phyloP scores from a whole-genome alignment of 805 yeast genomes.

The Monosporozyma unispora region DNA sequence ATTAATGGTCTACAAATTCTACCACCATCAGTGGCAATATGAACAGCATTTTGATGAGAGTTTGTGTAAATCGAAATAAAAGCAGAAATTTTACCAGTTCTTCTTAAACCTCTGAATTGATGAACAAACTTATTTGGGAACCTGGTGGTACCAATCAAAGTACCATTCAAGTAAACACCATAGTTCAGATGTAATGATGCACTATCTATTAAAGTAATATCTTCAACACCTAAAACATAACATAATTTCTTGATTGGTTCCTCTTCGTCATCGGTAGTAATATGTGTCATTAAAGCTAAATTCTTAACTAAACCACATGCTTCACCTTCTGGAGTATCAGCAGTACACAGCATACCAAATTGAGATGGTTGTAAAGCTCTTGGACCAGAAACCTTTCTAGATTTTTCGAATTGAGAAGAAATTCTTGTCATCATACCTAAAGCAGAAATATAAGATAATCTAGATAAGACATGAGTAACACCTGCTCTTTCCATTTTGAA shows the following conservation, averaged over 20 bases:
- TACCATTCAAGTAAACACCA: slow-evolving; percentile 90
- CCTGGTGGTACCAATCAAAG: slow-evolving; percentile 81
- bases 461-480: slow-evolving; percentile 90
- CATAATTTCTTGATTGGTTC: slow-evolving; percentile 74
- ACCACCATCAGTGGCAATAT: slow-evolving; percentile 98
- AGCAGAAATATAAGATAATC: slow-evolving; percentile 88
- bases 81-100: slow-evolving; percentile 78
- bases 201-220: slow-evolving; percentile 71
- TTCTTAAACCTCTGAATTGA: slow-evolving; percentile 69
- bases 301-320: slow-evolving; percentile 98
- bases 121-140: slow-evolving; percentile 77
- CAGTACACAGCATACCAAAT: slow-evolving; percentile 97
- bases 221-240: slow-evolving; percentile 80
- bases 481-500: slow-evolving; percentile 99
- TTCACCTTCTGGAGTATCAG: slow-evolving; percentile 99
- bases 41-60: slow-evolving; percentile 84
- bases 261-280: slow-evolving; percentile 96
- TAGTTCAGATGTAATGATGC: slow-evolving; percentile 72
- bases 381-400: slow-evolving; percentile 96
- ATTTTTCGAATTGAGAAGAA: slow-evolving; percentile 96
- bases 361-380: slow-evolving; percentile 98
- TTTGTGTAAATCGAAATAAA: slow-evolving; percentile 88
- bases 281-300: slow-evolving; percentile 95
- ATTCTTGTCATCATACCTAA: slow-evolving; percentile 99
- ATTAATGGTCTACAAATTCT: slow-evolving; percentile 95